These are phyloP conservation scores for Coprinopsis marcescibilis DNA, from an alignment of 768 basidiomycete species.

Conservation along the genomic window DNA sequence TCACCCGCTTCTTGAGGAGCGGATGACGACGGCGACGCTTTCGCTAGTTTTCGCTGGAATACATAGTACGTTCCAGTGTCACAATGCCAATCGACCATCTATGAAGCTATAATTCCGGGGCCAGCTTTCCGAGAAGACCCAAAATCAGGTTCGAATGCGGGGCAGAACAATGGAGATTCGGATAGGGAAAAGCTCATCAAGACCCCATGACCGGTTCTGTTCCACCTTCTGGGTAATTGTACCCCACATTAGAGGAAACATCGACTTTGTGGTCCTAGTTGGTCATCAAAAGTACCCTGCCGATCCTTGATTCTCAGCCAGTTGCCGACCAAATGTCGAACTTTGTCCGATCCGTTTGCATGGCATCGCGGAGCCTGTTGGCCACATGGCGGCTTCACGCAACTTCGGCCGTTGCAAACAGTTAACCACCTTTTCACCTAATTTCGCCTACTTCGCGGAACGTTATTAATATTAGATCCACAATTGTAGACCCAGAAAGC, in stretches of 20 bases:
- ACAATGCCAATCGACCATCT: too few relatives aligned
- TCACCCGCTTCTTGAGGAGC: not conserved
- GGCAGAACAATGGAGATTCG: not conserved
- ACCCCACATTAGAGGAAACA: not conserved
- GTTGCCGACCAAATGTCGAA: slow-evolving; percentile 5
- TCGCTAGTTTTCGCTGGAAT: too few relatives aligned
- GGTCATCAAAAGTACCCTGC: not conserved
- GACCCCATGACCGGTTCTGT: not conserved
- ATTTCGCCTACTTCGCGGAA: not conserved
- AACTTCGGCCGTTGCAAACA: too few relatives aligned
- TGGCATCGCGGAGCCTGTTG: not conserved
- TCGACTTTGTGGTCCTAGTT: not conserved
- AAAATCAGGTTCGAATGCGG: not conserved
- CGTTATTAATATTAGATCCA: not conserved
- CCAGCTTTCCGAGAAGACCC: too few relatives aligned
- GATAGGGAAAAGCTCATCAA: not conserved
- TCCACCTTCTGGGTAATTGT: not conserved
- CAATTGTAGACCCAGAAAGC: not conserved
- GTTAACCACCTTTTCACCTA: too few relatives aligned
- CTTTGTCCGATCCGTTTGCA: not conserved
- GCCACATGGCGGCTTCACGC: not conserved
- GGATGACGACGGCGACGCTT: not conserved
- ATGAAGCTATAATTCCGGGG: too few relatives aligned
- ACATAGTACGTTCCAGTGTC: too few relatives aligned
- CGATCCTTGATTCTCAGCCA: not conserved